Base-by-base conservation (phyloP, 306 rosid genomes). In the Rosa persica region DNA sequence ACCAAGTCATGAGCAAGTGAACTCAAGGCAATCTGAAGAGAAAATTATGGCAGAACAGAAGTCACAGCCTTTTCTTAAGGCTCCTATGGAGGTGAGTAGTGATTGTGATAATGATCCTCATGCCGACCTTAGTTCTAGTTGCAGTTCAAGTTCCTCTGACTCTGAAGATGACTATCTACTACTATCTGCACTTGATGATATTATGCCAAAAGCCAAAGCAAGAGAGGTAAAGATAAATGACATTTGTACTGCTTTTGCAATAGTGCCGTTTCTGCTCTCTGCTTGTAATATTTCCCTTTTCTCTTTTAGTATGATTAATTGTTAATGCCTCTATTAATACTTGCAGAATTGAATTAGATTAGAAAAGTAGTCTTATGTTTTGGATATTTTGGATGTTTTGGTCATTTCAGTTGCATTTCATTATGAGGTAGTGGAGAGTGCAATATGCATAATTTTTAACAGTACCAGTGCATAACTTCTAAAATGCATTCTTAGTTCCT, bases 191-290 rank as follows among this genome's bases (percentile, higher is more conserved):
- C 30, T 34, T 6, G 43, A 40, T 19, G 16, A 34, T 34, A 25
- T 15, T 3, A 6, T 57, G 30, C 77, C 68, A 76, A 71, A 66
- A 20, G 40, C n/a, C 79, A 46, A 43, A 64, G 46, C 57, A 76
- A 49, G 12, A 60, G 23, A 61, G 44, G 72, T 77, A 66, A 73
- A 13, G 73, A 7, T 5, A 23, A 13, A 77, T 72, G 80, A 36
- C 34, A 5, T 70, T 5, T 30, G 77, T 74, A 54, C 80, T 10
- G 6, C n/a, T 34, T 42, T 39, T 67, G 48, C 58, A 73, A 66
- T 67, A 60, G 79, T 65, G 83, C 71, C 23, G 57, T 71, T 54
- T 80, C 67, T 83, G 60, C 69, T 42, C 76, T 64, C 51, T 42
- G 20, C 78, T 65, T 19, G 5, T 51, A 27, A 25, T n/a, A 22